phyloP scores from a whole-genome alignment of 768 basidiomycete species.

The Dioszegia aurantiaca region DNA sequence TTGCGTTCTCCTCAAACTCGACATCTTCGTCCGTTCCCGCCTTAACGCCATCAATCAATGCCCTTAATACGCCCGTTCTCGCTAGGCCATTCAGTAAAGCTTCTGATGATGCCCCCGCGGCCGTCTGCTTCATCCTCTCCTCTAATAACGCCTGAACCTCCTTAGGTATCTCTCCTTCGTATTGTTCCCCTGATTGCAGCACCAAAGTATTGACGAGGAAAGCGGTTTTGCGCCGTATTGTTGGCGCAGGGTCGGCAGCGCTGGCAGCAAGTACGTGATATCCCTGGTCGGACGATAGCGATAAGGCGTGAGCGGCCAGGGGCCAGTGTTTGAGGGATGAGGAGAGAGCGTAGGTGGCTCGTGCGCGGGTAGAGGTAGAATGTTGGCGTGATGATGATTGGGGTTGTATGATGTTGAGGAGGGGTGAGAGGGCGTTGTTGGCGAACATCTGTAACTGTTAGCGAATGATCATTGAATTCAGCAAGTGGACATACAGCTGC shows the following conservation, averaged over 20 bases:
- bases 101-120: slow-evolving; percentile 1
- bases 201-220: slow-evolving; percentile 51
- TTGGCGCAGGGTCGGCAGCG: slow-evolving; percentile 38
- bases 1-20: slow-evolving; percentile 43
- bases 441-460: slow-evolving; percentile 40
- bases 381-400: slow-evolving; percentile 25
- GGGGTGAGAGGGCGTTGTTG: slow-evolving; percentile 40
- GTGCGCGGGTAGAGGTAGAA: slow-evolving; percentile 38
- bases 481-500: slow-evolving; percentile 43
- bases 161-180: slow-evolving; percentile 33
- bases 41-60: slow-evolving; percentile 23
- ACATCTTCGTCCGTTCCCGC: slow-evolving; percentile 18
- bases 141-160: slow-evolving; percentile 31
- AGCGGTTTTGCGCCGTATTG: slow-evolving; percentile 48
- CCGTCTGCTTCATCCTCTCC: slow-evolving; percentile 22
- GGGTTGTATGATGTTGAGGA: slow-evolving; percentile 44
- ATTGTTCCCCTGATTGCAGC: slow-evolving; percentile 36
- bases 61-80: slow-evolving; percentile 21
- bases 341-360: slow-evolving; percentile 50
- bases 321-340: slow-evolving; percentile 52
- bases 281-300: slow-evolving; percentile 31
- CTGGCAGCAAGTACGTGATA: slow-evolving; percentile 40
- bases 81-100: slow-evolving; percentile 30
- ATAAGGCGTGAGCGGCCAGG: slow-evolving; percentile 39
- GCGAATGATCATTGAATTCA: background rate